These are phyloP conservation scores for Penicillium sp. DNA, from an alignment of 2,329 filamentous ascomycete genomes.

Conservation along the genomic window DNA sequence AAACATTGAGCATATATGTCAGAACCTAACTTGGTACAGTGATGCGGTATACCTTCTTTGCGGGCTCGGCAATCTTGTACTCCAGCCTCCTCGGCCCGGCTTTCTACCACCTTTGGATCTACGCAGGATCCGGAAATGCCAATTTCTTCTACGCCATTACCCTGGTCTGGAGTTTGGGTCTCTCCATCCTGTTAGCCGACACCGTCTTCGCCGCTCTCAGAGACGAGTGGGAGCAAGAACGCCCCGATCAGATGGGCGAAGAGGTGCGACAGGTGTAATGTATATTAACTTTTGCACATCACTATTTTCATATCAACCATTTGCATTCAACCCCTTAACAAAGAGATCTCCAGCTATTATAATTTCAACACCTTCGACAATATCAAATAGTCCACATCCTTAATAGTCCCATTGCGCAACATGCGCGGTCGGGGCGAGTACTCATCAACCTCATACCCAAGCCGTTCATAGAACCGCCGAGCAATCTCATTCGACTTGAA, in stretches of 20 bases:
- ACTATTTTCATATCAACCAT: not conserved
- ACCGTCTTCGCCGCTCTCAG: conserved; percentile 82
- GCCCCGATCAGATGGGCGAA: conserved; percentile 86
- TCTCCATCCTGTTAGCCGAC: conserved; percentile 84
- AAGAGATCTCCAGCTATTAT: not conserved
- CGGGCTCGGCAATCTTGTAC: conserved; percentile 79
- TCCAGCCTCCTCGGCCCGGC: conserved; percentile 85
- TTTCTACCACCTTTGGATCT: conserved; percentile 98
- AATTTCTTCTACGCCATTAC: conserved; percentile 99
- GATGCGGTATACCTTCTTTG: conserved; percentile 90
- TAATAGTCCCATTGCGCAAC: conserved; percentile 51
- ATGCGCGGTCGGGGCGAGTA: conserved; percentile 52
- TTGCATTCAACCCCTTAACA: not conserved
- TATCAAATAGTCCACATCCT: conserved; percentile 54
- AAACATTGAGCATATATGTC: not conserved
- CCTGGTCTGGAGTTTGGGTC: conserved; percentile 91
- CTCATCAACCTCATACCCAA: conserved; percentile 55
- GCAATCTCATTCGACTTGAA: conserved; percentile 55
- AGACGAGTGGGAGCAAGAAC: conserved; percentile 90
- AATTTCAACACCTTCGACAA: conserved; percentile 48
- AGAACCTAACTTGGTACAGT: conserved; percentile 52
- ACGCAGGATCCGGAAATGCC: conserved; percentile 94
- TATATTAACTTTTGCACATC: conserved; percentile 14
- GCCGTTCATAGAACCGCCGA: conserved; percentile 49
- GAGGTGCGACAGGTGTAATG: conserved; percentile 78